Base-by-base conservation (phyloP, 257 asterid species). In the Plantago elongata region DNA sequence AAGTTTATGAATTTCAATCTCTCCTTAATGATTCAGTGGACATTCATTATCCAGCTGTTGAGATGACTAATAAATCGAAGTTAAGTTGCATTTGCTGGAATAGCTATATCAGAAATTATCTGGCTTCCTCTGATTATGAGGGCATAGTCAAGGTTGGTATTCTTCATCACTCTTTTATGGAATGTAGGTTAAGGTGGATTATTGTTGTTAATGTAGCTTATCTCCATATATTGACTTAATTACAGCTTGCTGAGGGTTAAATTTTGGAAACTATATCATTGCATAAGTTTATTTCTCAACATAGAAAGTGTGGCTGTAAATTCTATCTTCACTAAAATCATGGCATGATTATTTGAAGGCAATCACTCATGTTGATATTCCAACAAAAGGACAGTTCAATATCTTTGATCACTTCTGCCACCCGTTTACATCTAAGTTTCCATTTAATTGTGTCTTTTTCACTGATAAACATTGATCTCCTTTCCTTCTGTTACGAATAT, bases 51-150 rank as follows among this genome's bases (percentile, higher is more conserved):
- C 91, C 88, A 10, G 66, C 73, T 45, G 61, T 75, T 60, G 88
- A 84, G 66, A 69, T 84, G 79, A 60, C 75, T 4, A 77, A 72
- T 50, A 47, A 61, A 16, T 77, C 88, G 2, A 79, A 69, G 76
- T 52, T 84, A 16, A 84, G 83, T 54, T 79, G 84, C 27, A 51
- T 81, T 51, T 72, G 84, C 74, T 84, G 91, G 91, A 84, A 84
- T 69, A 65, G 16, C 30, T 75, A 81, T 73, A 77, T 84, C 69
- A 73, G 51, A 40, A 84, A 64, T 61, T 75, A 79, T 71, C 48
- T 84, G 59, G 88, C 75, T 43, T 81, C 88, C 5, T 30, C 79
- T 0, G 86, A 84, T 50, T 79, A 77, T 30, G 83, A 79, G 40
- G 91, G 91, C 49, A 11, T 70, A 8, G 88, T 84, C 60, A 74